Evolutionary conservation across 768 basidiomycete genomes (phyloP).

Genomic region (Boletales sp.): DNA sequence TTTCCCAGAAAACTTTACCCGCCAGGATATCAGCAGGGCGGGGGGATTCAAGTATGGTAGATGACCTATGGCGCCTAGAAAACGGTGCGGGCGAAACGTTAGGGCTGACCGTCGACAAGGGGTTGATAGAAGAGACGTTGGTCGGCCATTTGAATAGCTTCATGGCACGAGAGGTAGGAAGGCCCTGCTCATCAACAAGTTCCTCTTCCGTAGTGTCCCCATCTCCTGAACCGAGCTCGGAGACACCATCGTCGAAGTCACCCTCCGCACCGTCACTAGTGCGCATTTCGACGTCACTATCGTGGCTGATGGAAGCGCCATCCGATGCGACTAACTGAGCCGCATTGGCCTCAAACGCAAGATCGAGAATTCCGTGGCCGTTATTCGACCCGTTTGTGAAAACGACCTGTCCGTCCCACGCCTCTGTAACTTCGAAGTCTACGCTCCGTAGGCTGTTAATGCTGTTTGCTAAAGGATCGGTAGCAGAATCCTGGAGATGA

Average conservation of each 20-base stretch:
- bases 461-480: constrained; percentile 22
- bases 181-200: constrained; percentile 68
- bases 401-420: constrained; percentile 73
- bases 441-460: constrained; percentile 34
- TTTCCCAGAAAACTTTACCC: constrained; percentile 53
- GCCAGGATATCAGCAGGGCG: constrained; percentile 68
- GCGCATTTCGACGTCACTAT: constrained; percentile 49
- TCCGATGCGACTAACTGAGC: constrained; percentile 49
- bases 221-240: constrained; percentile 51
- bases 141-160: constrained; percentile 65
- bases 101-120: constrained; percentile 70
- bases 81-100: constrained; percentile 42
- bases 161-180: constrained; percentile 77
- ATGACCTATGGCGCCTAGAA: constrained; percentile 28
- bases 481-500: constrained; percentile 37
- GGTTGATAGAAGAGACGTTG: constrained; percentile 62
- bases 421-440: constrained; percentile 61
- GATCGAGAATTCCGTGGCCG: constrained; percentile 51
- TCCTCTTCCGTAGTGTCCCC: constrained; percentile 85
- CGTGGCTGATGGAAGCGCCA: constrained; percentile 45
- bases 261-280: constrained; percentile 32
- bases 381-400: constrained; percentile 63
- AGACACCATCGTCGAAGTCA: constrained; percentile 41
- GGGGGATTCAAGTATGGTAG: constrained; percentile 39
- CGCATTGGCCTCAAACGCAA: constrained; percentile 66